These are phyloP conservation scores for Kregervanrija pseudodelftensis DNA, from an alignment of 805 yeast genomes.

Conservation along the genomic window DNA sequence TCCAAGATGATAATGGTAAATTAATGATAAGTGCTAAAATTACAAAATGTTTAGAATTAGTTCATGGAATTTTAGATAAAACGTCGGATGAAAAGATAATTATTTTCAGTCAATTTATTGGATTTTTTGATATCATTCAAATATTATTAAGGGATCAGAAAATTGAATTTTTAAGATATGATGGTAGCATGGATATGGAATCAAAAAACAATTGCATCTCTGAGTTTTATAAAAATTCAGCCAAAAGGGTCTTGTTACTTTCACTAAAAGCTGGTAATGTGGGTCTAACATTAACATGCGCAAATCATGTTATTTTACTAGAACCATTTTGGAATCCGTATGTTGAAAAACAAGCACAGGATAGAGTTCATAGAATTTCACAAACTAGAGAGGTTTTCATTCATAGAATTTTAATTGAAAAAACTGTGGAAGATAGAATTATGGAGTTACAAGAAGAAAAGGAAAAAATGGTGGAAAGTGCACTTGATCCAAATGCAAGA, in stretches of 20 bases:
- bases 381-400: slow-evolving; percentile 74
- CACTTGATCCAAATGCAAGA: slow-evolving; percentile 73
- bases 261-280: slow-evolving; percentile 93
- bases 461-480: slow-evolving; percentile 70
- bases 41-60: slow-evolving; percentile 48
- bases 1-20: slow-evolving; percentile 30
- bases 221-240: slow-evolving; percentile 52
- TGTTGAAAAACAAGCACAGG: slow-evolving; percentile 96
- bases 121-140: slow-evolving; percentile 61
- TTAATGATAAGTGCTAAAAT: slow-evolving; percentile 66
- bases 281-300: slow-evolving; percentile 90
- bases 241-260: slow-evolving; percentile 53
- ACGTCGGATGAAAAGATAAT: slow-evolving; percentile 68
- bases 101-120: slow-evolving; percentile 80
- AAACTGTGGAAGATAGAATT: slow-evolving; percentile 88
- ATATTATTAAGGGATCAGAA: slow-evolving; percentile 42
- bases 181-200: slow-evolving; percentile 73
- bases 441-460: slow-evolving; percentile 72
- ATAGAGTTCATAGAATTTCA: slow-evolving; percentile 91
- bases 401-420: slow-evolving; percentile 58
- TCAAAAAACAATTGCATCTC: slow-evolving; percentile 59
- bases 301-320: slow-evolving; percentile 82
- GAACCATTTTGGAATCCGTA: slow-evolving; percentile 99
- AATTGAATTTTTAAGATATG: slow-evolving; percentile 55
- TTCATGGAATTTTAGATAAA: slow-evolving; percentile 41